Conservation (phyloP, 345 rosid species). For the Eucalyptus grandis region DNA sequence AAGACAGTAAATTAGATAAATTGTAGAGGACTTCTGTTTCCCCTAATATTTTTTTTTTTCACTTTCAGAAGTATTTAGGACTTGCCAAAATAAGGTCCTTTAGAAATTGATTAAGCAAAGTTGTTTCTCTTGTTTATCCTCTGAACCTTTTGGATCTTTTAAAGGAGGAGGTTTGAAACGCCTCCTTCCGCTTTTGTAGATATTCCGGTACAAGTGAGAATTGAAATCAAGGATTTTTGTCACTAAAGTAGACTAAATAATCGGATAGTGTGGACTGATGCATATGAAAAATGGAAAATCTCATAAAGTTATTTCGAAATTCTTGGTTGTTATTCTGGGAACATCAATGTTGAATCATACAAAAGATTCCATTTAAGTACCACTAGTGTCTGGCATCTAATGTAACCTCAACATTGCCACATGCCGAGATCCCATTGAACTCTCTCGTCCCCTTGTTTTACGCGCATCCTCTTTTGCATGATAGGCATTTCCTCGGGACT, state of each 20-base stretch:
- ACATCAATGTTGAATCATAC: neutral
- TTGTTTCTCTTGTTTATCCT: neutral
- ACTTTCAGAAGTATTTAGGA: neutral
- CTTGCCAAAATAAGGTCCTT: neutral
- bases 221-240: neutral
- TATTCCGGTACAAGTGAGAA: neutral
- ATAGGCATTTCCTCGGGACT: constrained; percentile 92
- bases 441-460: neutral
- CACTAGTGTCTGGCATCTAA: neutral
- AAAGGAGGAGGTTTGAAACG: neutral
- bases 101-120: neutral
- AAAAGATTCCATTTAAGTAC: neutral
- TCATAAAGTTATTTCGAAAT: neutral
- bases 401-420: neutral
- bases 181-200: neutral
- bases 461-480: neutral
- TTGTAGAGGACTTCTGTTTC: neutral
- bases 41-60: neutral
- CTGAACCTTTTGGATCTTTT: neutral
- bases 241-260: neutral
- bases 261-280: neutral
- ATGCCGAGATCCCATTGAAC: neutral
- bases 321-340: neutral
- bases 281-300: neutral
- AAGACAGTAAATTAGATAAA: neutral